phyloP scores from a whole-genome alignment of 768 basidiomycete species.

The Holtermanniella nyarrowii region DNA sequence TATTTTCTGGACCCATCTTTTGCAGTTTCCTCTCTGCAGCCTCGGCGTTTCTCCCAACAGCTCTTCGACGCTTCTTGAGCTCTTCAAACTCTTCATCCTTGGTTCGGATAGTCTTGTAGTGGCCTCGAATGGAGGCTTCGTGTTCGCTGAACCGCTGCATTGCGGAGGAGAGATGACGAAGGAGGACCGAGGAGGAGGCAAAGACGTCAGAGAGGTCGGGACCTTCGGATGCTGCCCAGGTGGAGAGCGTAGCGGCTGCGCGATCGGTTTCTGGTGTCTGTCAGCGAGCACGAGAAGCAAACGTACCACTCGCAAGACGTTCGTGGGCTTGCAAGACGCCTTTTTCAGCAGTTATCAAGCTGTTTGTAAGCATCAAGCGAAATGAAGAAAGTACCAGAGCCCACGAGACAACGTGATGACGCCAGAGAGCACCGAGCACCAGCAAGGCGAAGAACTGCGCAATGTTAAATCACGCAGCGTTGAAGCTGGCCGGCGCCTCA shows the following conservation, averaged over 20 bases:
- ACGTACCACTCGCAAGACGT: slow-evolving; percentile 22
- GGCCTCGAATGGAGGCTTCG: slow-evolving; percentile 56
- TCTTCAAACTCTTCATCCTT: slow-evolving; percentile 75
- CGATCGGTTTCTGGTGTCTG: slow-evolving; percentile 24
- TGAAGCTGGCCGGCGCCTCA: neutral
- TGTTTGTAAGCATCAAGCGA: too few species aligned
- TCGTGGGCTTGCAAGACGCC: slow-evolving; percentile 48
- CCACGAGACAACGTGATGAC: too few species aligned
- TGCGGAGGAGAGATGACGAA: slow-evolving; percentile 58
- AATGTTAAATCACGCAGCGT: too few species aligned
- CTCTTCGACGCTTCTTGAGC: slow-evolving; percentile 58
- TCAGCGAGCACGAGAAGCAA: neutral
- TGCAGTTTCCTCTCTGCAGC: slow-evolving; percentile 75
- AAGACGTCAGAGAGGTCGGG: slow-evolving; percentile 53
- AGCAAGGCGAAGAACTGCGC: too few species aligned
- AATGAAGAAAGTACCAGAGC: too few species aligned
- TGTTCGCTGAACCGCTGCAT: slow-evolving; percentile 61
- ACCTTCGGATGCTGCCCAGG: slow-evolving; percentile 41
- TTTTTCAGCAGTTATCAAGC: slow-evolving; percentile 79
- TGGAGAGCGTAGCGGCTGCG: slow-evolving; percentile 29
- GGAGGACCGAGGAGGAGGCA: slow-evolving; percentile 56
- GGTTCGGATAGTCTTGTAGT: slow-evolving; percentile 72
- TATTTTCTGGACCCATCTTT: slow-evolving; percentile 84
- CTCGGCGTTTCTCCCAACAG: slow-evolving; percentile 61
- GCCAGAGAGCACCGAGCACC: too few species aligned